phyloP scores from a whole-genome alignment of 2,329 filamentous ascomycete species.

The Fusarium foetens region DNA sequence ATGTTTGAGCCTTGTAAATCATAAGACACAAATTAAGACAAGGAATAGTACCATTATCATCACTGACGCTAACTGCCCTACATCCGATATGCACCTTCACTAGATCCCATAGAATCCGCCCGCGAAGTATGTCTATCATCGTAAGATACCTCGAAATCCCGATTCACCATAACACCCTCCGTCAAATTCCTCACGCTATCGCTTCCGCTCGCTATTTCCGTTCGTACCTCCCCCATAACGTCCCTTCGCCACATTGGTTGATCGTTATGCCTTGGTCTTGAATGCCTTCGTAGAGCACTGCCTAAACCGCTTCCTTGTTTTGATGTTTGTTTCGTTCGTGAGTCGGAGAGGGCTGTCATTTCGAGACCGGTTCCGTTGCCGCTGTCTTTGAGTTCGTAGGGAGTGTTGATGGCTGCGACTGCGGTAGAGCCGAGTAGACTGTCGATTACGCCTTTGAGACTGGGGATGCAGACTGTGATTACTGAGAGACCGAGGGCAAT shows the following conservation, averaged over 20 bases:
- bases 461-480: slow-evolving; percentile 39
- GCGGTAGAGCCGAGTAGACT: slow-evolving; percentile 34
- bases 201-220: slow-evolving; percentile 24
- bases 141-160: slow-evolving; percentile 41
- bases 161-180: slow-evolving; percentile 37
- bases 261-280: background rate
- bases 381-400: slow-evolving; percentile 38
- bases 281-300: background rate
- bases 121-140: slow-evolving; percentile 29
- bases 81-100: slow-evolving; percentile 28
- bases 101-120: slow-evolving; percentile 32
- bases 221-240: background rate
- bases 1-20: background rate
- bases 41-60: background rate
- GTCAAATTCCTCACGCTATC: slow-evolving; percentile 41
- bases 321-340: slow-evolving; percentile 9
- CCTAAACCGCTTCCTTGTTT: slow-evolving; percentile 3
- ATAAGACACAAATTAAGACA: background rate
- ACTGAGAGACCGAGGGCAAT: slow-evolving; percentile 34
- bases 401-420: slow-evolving; percentile 31
- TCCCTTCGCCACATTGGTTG: slow-evolving; percentile 31
- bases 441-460: slow-evolving; percentile 40
- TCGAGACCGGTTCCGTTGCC: slow-evolving; percentile 32
- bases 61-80: background rate
- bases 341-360: slow-evolving; percentile 20